Evolutionary conservation across 805 yeast species (phyloP), one percentile per base, ranked within the genome.

Genomic region (Candida tibetensis): DNA sequence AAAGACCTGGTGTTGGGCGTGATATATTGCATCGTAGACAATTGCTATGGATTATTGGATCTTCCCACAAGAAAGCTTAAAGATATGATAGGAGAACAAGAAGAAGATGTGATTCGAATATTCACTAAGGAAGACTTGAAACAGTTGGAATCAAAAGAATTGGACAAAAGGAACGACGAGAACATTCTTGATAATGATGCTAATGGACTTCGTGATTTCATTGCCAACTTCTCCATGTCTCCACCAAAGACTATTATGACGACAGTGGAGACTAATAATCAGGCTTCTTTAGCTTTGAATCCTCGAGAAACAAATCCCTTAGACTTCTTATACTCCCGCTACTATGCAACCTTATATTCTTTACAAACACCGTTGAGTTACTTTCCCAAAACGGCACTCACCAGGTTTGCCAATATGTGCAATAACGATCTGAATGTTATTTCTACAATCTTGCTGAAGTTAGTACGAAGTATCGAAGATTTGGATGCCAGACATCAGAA

Each of bases 371-470:
- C 74, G 1, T 52, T 69, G 30, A 62, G 59, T 30, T 69, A 69
- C 44, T 69, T 51, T 61, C 73, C 58, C 57, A 79, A 79, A 45
- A 75, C 81, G 0, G 71, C 76, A 4, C 53, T 79, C 27, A 54
- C 72, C 9, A 55, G 82, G 36, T 55, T 77, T 34, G 62, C 57
- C 32, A 67, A 67, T 16, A 52, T 78, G 45, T 74, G 79, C 41
- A 44, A 45, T 2, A 44, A 52, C 21, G 57, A 60, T 14, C 38
- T 43, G 10, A 38, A 40, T 2, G 34, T 26, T 2, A 40, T 53
- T 15, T 37, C 40, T 6, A 57, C 57, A 15, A 53, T 39, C 3
- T 42, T 78, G 3, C 42, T 46, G 12, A 51, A 58, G 15, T 45
- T 72, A 19, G 44, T 62, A 2, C 42, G 73, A 12, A 46, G 63